Conservation (phyloP, 2,329 filamentous ascomycete species). For the Cryoendolithus antarcticus region DNA sequence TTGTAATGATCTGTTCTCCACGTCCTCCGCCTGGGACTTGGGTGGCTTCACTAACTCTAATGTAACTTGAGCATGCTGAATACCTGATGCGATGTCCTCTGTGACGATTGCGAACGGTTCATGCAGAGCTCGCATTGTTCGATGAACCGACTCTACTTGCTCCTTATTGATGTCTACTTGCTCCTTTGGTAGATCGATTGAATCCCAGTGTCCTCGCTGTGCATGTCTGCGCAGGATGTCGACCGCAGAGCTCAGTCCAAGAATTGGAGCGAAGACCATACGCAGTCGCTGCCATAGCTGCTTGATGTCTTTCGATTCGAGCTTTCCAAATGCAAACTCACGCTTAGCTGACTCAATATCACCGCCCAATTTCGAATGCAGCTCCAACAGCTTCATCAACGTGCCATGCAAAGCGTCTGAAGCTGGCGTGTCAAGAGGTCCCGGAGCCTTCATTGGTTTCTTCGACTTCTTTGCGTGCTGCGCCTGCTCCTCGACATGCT, state of each 20-base stretch:
- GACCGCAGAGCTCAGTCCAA: conserved; percentile 55
- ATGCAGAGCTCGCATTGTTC: conserved; percentile 57
- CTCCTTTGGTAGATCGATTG: conserved; percentile 8
- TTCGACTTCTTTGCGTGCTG: conserved; percentile 18
- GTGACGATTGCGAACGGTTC: conserved; percentile 54
- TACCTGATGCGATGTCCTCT: conserved; percentile 50
- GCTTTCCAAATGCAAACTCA: conserved; percentile 58
- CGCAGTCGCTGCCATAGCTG: conserved; percentile 48
- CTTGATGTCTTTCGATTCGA: conserved; percentile 51
- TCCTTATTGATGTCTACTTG: conserved; percentile 8
- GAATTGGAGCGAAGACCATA: conserved; percentile 51
- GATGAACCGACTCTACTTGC: conserved; percentile 38
- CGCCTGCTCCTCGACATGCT: conserved; percentile 9
- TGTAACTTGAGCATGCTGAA: conserved; percentile 49
- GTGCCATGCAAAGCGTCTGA: conserved; percentile 20
- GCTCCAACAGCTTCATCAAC: conserved; percentile 26
- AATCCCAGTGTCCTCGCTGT: conserved; percentile 40
- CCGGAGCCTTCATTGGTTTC: conserved; percentile 38
- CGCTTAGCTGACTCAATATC: conserved; percentile 62
- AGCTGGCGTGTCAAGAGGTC: conserved; percentile 34
- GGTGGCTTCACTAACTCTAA: conserved; percentile 37
- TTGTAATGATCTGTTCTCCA: conserved; percentile 16
- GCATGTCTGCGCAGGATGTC: conserved; percentile 58
- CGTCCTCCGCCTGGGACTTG: conserved; percentile 25
- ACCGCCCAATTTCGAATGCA: conserved; percentile 54